phyloP scores from a whole-genome alignment of 1,284 basidiomycete species.

The Pseudomicrostroma phylloplanum region DNA sequence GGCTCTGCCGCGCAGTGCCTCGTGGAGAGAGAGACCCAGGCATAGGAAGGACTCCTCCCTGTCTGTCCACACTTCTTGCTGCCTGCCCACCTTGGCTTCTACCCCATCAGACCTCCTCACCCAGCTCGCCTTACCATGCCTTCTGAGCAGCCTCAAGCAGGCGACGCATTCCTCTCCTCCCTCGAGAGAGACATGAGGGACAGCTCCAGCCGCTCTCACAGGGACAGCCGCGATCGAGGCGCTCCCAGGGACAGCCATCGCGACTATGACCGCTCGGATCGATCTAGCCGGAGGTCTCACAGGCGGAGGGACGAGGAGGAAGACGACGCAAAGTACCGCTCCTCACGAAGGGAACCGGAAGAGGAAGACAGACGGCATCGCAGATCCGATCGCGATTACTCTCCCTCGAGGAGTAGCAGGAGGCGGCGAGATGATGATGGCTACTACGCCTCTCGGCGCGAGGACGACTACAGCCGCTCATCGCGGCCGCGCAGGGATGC shows the following conservation, averaged over 20 bases:
- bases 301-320: background rate
- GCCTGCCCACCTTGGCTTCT: background rate
- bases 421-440: slow-evolving; percentile 5
- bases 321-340: slow-evolving; percentile 2
- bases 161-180: slow-evolving; percentile 1
- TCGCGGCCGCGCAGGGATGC: slow-evolving; percentile 18
- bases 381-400: slow-evolving; percentile 30
- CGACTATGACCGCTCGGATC: background rate
- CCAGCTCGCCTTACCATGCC: background rate
- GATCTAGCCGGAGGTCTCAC: background rate
- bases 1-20: too few relatives aligned
- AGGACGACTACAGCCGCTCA: slow-evolving; percentile 32
- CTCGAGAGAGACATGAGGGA: slow-evolving; percentile 1
- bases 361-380: slow-evolving; percentile 24
- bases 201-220: background rate
- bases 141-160: background rate
- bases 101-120: too few relatives aligned
- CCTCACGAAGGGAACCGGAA: slow-evolving; percentile 23
- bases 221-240: background rate
- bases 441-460: slow-evolving; percentile 21
- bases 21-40: too few relatives aligned
- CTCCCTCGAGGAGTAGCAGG: background rate
- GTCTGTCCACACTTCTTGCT: too few relatives aligned
- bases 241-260: slow-evolving; percentile 3
- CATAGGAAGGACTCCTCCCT: too few relatives aligned